Evolutionary conservation across 176 grass and related monocot genomes (phyloP).

Genomic region (Oryza glaberrima): DNA sequence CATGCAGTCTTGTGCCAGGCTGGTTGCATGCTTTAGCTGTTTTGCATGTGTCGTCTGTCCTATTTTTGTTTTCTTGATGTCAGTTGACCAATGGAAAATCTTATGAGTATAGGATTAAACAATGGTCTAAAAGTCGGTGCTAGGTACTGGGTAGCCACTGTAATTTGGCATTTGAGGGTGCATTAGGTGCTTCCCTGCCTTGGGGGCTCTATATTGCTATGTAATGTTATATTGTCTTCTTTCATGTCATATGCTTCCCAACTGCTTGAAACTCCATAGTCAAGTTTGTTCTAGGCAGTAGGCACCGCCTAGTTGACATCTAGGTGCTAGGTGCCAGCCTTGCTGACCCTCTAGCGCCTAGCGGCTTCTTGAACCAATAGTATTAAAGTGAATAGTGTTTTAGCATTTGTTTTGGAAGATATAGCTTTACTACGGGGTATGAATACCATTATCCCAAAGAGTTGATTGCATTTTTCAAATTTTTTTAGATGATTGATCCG

Average conservation of each 20-base stretch:
- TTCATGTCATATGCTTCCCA: neutral
- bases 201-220: neutral
- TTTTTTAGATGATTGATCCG: neutral
- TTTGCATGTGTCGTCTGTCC: neutral
- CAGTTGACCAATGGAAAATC: neutral
- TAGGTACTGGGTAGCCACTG: neutral
- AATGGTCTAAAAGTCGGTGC: too few species aligned
- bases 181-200: neutral
- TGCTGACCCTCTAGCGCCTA: neutral
- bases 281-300: neutral
- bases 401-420: neutral
- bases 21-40: neutral
- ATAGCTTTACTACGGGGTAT: neutral
- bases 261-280: neutral
- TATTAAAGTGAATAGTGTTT: constrained; percentile 8
- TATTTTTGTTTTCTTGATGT: neutral
- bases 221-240: neutral
- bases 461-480: neutral
- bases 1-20: neutral
- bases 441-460: neutral
- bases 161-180: neutral
- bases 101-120: neutral
- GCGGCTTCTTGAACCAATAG: neutral
- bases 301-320: neutral
- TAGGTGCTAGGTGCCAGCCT: neutral